Evolutionary conservation across 306 rosid species (phyloP), one percentile per base, ranked within the genome.

Genomic region (Rosa chinensis): DNA sequence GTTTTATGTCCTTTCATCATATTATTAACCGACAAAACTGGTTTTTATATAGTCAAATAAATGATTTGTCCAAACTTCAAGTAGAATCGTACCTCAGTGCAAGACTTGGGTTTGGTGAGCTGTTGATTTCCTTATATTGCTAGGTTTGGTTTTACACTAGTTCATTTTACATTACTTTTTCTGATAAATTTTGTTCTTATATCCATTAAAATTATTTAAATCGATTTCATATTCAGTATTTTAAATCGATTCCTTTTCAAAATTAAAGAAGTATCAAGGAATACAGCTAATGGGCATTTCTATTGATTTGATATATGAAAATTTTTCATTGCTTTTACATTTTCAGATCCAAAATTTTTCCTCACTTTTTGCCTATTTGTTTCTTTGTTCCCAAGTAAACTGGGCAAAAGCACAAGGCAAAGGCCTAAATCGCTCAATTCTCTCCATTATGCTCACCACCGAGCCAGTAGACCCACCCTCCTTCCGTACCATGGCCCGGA

Each of bases 401-500:
- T 12, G 70, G 40, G 25, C 6, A 76, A 76, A 49, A 76, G 37
- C 17, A 37, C 4, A 43, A 10, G 49, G 0, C 10, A 48, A 40
- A 40, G 21, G 67, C 42, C 66, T 7, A 39, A 74, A 44, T 74
- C 43, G 2, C 21, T 13, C n/a, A 73, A 35, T 4, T 58, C 9
- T 8, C 25, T 58, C 32, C 10, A 21, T 23, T 4, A n/a, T 74
- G 78, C 75, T 43, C 9, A 77, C 44, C 80, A 21, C 53, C 62
- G 52, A 48, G 35, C 64, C 56, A 4, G 66, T 25, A 25, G 89
- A 47, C 21, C 92, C 73, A 84, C 81, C 2, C 8, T n/a, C 48
- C 20, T 85, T 82, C 95, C 95, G 92, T 90, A 90, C 92, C 70
- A 43, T 39, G 82, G 77, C 77, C 83, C 76, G 70, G 87, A 78